These are phyloP conservation scores for Starmerella lactis-condensi DNA, from an alignment of 805 yeast genomes.

Conservation along the genomic window DNA sequence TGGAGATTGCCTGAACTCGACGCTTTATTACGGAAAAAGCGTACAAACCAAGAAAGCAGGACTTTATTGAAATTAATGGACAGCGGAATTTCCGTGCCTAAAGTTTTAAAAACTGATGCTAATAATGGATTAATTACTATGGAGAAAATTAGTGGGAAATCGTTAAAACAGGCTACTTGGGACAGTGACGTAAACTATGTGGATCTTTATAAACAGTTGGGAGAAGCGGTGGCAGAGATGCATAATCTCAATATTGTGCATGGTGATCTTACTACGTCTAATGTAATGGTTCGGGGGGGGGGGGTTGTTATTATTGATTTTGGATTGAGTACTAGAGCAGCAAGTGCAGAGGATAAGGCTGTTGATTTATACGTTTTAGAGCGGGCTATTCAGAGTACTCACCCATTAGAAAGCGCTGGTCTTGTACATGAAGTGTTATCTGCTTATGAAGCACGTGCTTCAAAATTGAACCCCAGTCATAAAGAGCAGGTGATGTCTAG, in stretches of 20 bases:
- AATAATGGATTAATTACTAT: constrained; percentile 72
- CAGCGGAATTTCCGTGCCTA: constrained; percentile 48
- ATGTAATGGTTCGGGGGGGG: constrained; percentile 32
- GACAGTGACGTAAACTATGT: constrained; percentile 7
- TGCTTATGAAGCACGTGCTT: constrained; percentile 35
- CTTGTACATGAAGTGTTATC: constrained; percentile 50
- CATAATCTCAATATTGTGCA: constrained; percentile 69
- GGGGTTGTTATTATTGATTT: constrained; percentile 60
- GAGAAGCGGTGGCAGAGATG: constrained; percentile 40
- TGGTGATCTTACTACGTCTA: constrained; percentile 88
- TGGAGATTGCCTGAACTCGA: constrained; percentile 79
- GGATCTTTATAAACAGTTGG: constrained; percentile 19
- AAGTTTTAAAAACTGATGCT: constrained; percentile 56
- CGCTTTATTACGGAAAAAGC: constrained; percentile 48
- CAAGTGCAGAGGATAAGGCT: constrained; percentile 60
- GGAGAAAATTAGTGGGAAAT: constrained; percentile 47
- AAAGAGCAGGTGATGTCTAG: constrained; percentile 39
- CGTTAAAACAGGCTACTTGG: constrained; percentile 25
- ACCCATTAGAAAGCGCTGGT: constrained; percentile 46
- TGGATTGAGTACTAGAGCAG: constrained; percentile 65
- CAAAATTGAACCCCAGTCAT: constrained; percentile 11
- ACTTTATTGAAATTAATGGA: constrained; percentile 39
- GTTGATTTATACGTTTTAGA: constrained; percentile 93
- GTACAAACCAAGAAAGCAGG: constrained; percentile 75
- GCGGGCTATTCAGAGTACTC: constrained; percentile 79